phyloP scores from a whole-genome alignment of 441 rosid species.

The Populus hybrid region DNA sequence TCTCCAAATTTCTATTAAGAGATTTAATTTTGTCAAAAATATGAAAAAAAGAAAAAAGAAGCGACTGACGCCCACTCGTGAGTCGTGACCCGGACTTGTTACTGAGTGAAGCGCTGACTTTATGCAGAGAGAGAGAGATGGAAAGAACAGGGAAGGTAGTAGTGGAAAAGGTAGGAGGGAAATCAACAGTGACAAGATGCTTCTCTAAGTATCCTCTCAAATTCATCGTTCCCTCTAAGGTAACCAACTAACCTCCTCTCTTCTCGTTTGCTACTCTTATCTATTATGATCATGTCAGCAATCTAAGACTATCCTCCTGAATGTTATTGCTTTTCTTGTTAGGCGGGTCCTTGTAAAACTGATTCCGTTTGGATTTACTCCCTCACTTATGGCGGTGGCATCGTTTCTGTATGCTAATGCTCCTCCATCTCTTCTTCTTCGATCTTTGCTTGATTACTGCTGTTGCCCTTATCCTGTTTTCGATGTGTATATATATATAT shows the following conservation, averaged over 20 bases:
- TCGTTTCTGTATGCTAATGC: conserved; percentile 64
- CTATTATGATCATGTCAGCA: not conserved
- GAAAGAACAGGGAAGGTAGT: conserved; percentile 51
- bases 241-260: conserved; percentile 11
- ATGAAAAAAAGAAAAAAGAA: not conserved
- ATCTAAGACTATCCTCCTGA: not conserved
- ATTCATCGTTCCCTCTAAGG: conserved; percentile 83
- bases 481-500: too few species aligned
- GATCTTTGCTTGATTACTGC: not conserved
- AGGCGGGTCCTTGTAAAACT: conserved; percentile 69
- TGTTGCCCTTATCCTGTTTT: not conserved
- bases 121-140: conserved; percentile 23
- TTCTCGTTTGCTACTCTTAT: not conserved
- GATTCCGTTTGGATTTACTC: conserved; percentile 91
- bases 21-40: not conserved
- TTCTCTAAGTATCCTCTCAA: conserved; percentile 95
- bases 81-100: not conserved
- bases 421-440: conserved; percentile 4
- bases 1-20: not conserved
- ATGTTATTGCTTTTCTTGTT: conserved; percentile 5
- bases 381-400: conserved; percentile 91
- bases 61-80: not conserved
- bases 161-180: conserved; percentile 71
- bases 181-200: conserved; percentile 67
- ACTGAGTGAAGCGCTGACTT: not conserved